Conservation (phyloP, 345 rosid genomes). For the Salix brachista region DNA sequence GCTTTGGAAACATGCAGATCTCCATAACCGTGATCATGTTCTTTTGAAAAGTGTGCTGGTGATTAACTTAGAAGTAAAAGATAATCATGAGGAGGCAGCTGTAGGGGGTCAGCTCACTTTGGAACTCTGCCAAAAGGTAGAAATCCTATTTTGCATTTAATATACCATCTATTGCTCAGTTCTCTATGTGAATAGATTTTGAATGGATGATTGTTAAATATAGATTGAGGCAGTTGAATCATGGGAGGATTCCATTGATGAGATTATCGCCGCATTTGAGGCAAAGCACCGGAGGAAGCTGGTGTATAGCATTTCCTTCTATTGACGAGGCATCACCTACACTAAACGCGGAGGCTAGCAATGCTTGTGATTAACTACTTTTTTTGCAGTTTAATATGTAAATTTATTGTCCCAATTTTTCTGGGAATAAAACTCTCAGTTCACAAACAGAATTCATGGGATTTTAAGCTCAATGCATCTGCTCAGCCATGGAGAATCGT, state of each 20-base stretch:
- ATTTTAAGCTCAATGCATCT: no score
- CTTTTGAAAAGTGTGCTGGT: slow-evolving; percentile 68
- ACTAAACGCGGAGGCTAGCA: not conserved
- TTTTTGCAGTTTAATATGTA: no score
- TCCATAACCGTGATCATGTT: slow-evolving; percentile 69
- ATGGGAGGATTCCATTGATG: slow-evolving; percentile 89
- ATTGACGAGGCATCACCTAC: slow-evolving; percentile 31
- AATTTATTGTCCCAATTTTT: no score
- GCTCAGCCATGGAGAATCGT: no score
- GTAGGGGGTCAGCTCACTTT: slow-evolving; percentile 74
- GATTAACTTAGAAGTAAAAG: slow-evolving; percentile 95
- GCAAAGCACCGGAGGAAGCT: slow-evolving; percentile 73
- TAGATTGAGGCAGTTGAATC: slow-evolving; percentile 76
- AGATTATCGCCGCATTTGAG: slow-evolving; percentile 64
- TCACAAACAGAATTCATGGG: no score
- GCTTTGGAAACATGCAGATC: slow-evolving; percentile 48
- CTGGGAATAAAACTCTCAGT: no score
- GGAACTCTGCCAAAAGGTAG: slow-evolving; percentile 83
- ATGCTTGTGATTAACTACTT: no score
- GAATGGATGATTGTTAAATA: not conserved
- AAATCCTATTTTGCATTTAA: slow-evolving; percentile 5
- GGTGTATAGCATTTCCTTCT: slow-evolving; percentile 68
- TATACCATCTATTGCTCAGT: not conserved
- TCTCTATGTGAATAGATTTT: not conserved
- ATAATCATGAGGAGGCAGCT: slow-evolving; percentile 97